Conservation (phyloP, 2,329 filamentous ascomycete genomes). For the Ascosphaera aggregata region DNA sequence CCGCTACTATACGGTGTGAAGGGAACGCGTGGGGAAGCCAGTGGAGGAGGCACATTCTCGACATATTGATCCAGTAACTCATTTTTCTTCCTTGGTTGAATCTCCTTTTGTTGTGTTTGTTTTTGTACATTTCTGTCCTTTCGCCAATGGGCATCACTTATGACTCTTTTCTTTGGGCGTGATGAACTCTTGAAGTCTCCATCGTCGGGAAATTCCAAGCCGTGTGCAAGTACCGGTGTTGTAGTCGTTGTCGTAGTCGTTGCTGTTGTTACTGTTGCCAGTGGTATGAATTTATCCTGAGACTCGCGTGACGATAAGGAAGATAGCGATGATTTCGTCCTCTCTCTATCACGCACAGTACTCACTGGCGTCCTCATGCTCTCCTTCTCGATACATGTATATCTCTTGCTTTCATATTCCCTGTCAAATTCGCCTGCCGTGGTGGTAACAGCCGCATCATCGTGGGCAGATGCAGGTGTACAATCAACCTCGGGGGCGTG, state of each 20-base stretch:
- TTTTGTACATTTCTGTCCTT: constrained; percentile 26
- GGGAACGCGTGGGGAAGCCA: constrained; percentile 10
- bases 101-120: constrained; percentile 16
- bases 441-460: constrained; percentile 16
- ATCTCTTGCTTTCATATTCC: background rate
- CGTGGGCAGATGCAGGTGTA: too few relatives aligned
- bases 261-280: constrained; percentile 2
- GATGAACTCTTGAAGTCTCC: constrained; percentile 4
- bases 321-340: background rate
- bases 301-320: background rate
- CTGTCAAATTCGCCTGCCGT: background rate
- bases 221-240: too few relatives aligned
- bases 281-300: background rate
- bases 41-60: constrained; percentile 5
- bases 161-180: constrained; percentile 63
- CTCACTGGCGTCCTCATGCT: background rate
- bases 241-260: too few relatives aligned
- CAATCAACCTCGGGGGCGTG: constrained; percentile 32
- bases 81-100: constrained; percentile 19
- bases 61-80: constrained; percentile 12
- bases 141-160: constrained; percentile 76
- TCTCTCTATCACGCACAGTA: background rate
- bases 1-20: background rate
- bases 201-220: background rate
- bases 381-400: background rate